Conservation (phyloP, 495 filamentous ascomycete species). For the Glarea lozoyensis region DNA sequence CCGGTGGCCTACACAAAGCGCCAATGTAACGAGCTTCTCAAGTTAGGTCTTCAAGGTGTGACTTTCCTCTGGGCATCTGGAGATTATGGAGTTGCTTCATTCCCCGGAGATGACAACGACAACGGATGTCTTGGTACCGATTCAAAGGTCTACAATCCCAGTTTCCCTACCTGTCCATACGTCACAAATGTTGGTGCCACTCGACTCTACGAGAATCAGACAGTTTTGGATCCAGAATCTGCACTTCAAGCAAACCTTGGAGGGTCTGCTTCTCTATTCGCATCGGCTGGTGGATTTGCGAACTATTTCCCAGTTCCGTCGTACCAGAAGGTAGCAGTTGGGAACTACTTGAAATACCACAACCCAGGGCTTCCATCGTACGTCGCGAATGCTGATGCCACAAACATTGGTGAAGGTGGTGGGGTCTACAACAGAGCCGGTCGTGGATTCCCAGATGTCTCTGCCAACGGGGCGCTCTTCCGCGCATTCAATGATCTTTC, state of each 20-base stretch:
- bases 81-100: constrained; percentile 29
- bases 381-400: constrained; percentile 21
- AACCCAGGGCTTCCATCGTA: constrained; percentile 27
- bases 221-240: constrained; percentile 26
- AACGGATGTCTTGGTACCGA: constrained; percentile 14
- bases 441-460: constrained; percentile 29
- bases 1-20: constrained; percentile 10
- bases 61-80: constrained; percentile 33
- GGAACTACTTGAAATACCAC: constrained; percentile 18
- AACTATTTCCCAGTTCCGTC: constrained; percentile 33
- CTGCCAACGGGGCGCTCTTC: constrained; percentile 25
- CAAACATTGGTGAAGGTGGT: constrained; percentile 16
- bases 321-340: constrained; percentile 27
- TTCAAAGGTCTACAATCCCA: constrained; percentile 27
- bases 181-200: constrained; percentile 40
- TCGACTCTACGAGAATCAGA: constrained; percentile 23
- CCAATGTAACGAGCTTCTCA: constrained; percentile 21
- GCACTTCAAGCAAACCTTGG: constrained; percentile 21
- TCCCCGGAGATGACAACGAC: constrained; percentile 25
- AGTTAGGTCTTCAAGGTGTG: constrained; percentile 37
- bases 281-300: constrained; percentile 38
- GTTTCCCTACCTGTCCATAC: constrained; percentile 37
- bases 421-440: constrained; percentile 30
- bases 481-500: constrained; percentile 24
- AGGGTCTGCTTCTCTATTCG: constrained; percentile 16